Evolutionary conservation across 176 grass and related monocot species (phyloP).

Genomic region (Puccinellia tenuiflora): DNA sequence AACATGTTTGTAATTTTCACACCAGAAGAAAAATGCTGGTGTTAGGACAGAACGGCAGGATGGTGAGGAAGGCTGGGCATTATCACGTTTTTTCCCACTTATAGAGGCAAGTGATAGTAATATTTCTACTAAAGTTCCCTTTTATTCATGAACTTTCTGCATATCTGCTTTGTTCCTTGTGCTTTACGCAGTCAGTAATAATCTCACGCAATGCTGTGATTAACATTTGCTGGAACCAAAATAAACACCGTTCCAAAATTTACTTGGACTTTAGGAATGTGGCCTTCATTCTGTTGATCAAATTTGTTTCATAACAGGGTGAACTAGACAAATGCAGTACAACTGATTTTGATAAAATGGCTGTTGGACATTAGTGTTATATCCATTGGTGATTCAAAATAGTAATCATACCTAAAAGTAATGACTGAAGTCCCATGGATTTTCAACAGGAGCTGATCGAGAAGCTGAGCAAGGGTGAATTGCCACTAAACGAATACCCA

Average conservation of each 20-base stretch:
- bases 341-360: not conserved
- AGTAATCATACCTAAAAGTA: not conserved
- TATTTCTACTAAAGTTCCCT: slow-evolving; percentile 3
- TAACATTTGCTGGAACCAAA: slow-evolving; percentile 3
- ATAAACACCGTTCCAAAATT: not conserved
- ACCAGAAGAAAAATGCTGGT: slow-evolving; percentile 81
- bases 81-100: slow-evolving; percentile 83
- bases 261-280: not conserved
- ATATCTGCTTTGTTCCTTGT: slow-evolving; percentile 5
- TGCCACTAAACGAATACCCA: slow-evolving; percentile 70
- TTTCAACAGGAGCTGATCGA: slow-evolving; percentile 66
- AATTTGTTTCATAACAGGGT: not conserved
- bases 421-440: not conserved
- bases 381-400: not conserved
- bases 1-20: slow-evolving; percentile 23
- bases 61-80: slow-evolving; percentile 68
- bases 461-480: slow-evolving; percentile 69
- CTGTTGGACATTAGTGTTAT: not conserved
- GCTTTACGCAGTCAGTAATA: slow-evolving; percentile 4
- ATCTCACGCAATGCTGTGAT: not conserved
- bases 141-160: slow-evolving; percentile 9
- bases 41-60: slow-evolving; percentile 59
- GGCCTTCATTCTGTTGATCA: not conserved
- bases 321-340: not conserved
- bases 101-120: slow-evolving; percentile 52